Base-by-base conservation (phyloP, 2,329 filamentous ascomycete genomes). In the Xylaria sp. region DNA sequence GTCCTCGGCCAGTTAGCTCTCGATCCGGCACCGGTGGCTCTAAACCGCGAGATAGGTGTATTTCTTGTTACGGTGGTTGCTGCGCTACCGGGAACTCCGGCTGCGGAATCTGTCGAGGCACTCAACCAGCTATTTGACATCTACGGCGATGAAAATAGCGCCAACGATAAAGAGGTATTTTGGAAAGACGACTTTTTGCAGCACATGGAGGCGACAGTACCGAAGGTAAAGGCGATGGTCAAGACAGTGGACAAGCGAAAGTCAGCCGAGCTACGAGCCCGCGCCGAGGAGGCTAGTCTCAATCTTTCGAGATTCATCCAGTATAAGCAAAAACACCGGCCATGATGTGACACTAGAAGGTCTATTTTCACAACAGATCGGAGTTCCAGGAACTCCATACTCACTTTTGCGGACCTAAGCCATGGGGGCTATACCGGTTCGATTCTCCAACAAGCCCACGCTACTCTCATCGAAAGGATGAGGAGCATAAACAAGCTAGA, bases 101-200 rank as follows among this genome's bases (percentile, higher is more conserved):
- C 84, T 1, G 89, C 88, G 1, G 87, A 90, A 54, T 82, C 83
- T 4, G 84, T 92, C 36, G 89, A 92, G 79, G 87, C 88, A 17
- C 79, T 92, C 51, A 88, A 91, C 78, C 88, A 90, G 77, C 70
- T 92, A 19, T 90, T 90, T 72, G 90, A 92, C 72, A 84, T 92
- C 7, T 92, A 92, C 78, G 86, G 84, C 30, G 87, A 92, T 75
- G 88, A 89, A 76, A 82, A 82, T 12, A 83, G 81, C 62, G 80
- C 83, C 11, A 89, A 85, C 75, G 90, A 92, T 75, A 82, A 80
- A 65, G 83, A 85, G 30, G 89, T 92, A 2, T 92, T 91, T 78
- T 90, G 89, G 86, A 84, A 84, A 72, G 84, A 88, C 69, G 83
- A 82, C 70, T 88, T 92, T 74, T 77, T 89, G 64, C 82, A 84